phyloP scores from a whole-genome alignment of 805 yeast species.

The Brettanomyces bruxellensis region DNA sequence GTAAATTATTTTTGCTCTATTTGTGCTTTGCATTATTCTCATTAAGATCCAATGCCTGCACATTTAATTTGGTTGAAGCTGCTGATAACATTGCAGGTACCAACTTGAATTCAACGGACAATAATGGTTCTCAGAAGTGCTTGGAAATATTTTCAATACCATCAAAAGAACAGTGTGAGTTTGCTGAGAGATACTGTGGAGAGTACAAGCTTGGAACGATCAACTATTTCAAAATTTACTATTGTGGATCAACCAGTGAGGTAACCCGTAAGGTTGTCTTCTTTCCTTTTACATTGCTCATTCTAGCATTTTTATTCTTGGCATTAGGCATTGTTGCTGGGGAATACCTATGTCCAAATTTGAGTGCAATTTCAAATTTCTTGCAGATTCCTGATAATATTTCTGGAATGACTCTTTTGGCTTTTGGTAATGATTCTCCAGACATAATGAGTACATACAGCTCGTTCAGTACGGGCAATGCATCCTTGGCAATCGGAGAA shows the following conservation, averaged over 20 bases:
- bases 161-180: constrained; percentile 19
- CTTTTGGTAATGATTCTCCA: constrained; percentile 90
- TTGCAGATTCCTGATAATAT: constrained; percentile 68
- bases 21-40: too few species aligned
- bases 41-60: too few species aligned
- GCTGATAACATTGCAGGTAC: too few species aligned
- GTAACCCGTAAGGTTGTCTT: constrained; percentile 9
- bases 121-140: neutral
- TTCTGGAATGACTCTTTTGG: constrained; percentile 81
- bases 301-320: constrained; percentile 39
- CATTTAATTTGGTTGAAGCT: too few species aligned
- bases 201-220: constrained; percentile 20
- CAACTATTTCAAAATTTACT: constrained; percentile 22
- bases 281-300: constrained; percentile 12
- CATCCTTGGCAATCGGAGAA: constrained; percentile 80
- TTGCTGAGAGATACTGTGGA: constrained; percentile 19
- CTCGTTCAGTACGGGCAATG: constrained; percentile 62
- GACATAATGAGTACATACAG: constrained; percentile 80
- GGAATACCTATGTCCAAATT: constrained; percentile 75
- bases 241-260: constrained; percentile 16
- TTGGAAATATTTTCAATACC: constrained; percentile 7
- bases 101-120: neutral
- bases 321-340: constrained; percentile 76
- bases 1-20: too few species aligned
- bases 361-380: constrained; percentile 56